A percentile compares a stretch with the other conserved stretches of the same genome.
Evolutionary conservation across 2,329 filamentous ascomycete genomes (phyloP).

Genomic region (Aspergillus sp.): DNA sequence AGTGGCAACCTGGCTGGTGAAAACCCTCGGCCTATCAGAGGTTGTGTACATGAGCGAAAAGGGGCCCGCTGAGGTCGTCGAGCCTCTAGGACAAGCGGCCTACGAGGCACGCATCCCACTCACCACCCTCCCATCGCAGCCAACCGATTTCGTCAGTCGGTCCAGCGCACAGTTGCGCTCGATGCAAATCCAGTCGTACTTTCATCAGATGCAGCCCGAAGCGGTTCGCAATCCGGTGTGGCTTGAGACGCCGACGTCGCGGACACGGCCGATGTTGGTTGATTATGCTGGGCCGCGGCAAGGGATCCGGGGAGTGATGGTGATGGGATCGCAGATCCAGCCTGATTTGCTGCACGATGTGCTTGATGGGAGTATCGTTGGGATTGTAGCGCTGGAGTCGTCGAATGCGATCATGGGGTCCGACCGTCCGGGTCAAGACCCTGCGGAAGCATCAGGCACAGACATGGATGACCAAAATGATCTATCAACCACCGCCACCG

Average conservation of each 20-base stretch:
- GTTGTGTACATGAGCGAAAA: constrained; percentile 47
- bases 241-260: constrained; percentile 39
- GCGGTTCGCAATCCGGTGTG: constrained; percentile 32
- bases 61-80: constrained; percentile 37
- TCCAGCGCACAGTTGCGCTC: constrained; percentile 45
- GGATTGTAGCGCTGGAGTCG: constrained; percentile 44
- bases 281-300: constrained; percentile 39
- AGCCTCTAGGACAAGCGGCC: constrained; percentile 35
- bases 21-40: constrained; percentile 41
- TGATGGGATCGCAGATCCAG: constrained; percentile 43
- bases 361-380: constrained; percentile 48
- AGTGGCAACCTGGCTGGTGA: constrained; percentile 41
- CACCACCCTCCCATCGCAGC: constrained; percentile 41
- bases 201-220: constrained; percentile 39
- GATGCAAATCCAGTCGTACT: constrained; percentile 57
- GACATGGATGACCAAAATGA: constrained; percentile 12
- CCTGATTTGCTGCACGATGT: constrained; percentile 43
- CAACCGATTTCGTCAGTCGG: constrained; percentile 36
- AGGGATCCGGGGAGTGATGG: constrained; percentile 45
- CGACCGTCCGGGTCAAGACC: constrained; percentile 6
- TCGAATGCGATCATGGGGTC: constrained; percentile 21
- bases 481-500: background rate
- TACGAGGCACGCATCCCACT: constrained; percentile 29
- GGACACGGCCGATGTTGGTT: constrained; percentile 42
- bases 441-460: constrained; percentile 11